Conservation (phyloP, 2,329 filamentous ascomycete genomes). For the Pseudocercospora fuligena region DNA sequence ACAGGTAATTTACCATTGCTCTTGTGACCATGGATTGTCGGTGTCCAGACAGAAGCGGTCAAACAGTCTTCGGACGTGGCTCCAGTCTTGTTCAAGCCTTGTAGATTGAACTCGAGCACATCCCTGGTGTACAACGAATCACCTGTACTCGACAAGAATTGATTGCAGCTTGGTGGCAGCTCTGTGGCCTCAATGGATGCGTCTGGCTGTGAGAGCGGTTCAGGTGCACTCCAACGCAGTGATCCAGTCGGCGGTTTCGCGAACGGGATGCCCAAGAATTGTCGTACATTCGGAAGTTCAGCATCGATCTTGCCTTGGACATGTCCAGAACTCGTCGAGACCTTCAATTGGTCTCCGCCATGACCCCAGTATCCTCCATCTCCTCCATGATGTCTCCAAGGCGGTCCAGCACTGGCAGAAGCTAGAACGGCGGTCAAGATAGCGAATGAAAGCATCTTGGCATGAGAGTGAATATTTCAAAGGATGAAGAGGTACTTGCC, state of each 20-base stretch:
- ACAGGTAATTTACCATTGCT: conserved; percentile 44
- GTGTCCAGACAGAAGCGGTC: conserved; percentile 53
- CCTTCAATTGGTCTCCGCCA: conserved; percentile 2
- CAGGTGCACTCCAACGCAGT: conserved; percentile 36
- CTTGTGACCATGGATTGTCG: conserved; percentile 26
- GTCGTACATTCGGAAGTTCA: conserved; percentile 22
- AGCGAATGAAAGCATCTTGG: neutral
- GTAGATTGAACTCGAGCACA: conserved; percentile 38
- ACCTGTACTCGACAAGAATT: conserved; percentile 31
- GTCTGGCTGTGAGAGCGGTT: conserved; percentile 32
- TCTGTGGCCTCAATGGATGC: conserved; percentile 31
- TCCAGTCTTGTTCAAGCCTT: conserved; percentile 38
- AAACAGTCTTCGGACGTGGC: conserved; percentile 52
- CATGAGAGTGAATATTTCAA: neutral
- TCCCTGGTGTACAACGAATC: conserved; percentile 32
- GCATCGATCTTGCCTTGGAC: conserved; percentile 18
- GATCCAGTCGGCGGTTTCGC: conserved; percentile 41
- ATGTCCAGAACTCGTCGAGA: conserved; percentile 16
- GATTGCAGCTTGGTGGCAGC: conserved; percentile 36
- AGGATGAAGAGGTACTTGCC: neutral
- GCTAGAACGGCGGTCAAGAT: neutral
- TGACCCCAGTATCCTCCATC: neutral
- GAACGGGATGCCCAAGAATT: conserved; percentile 45
- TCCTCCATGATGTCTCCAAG: neutral
- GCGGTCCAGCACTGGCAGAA: neutral